These are phyloP conservation scores for Sporisorium exsertum DNA, from an alignment of 1,284 basidiomycete species.

Conservation along the genomic window DNA sequence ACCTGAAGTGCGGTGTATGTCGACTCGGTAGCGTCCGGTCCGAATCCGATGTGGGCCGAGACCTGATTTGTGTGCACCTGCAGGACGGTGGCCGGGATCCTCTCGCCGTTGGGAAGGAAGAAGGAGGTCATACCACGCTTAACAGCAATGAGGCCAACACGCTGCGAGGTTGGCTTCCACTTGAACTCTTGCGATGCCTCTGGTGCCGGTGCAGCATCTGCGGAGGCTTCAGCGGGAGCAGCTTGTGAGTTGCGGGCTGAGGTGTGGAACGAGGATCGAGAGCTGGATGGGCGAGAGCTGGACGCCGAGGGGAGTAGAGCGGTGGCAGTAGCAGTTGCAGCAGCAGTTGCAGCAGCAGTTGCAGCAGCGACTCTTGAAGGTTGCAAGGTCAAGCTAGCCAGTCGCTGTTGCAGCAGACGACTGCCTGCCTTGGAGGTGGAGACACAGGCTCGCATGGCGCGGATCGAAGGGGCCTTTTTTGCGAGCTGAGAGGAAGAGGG, in stretches of 20 bases:
- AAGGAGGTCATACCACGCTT: constrained; percentile 96
- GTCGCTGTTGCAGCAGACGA: constrained; percentile 41
- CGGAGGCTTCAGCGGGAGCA: constrained; percentile 13
- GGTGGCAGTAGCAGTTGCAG: constrained; percentile 5
- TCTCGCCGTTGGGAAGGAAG: constrained; percentile 89
- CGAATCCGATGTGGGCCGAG: constrained; percentile 53
- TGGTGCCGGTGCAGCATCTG: constrained; percentile 8
- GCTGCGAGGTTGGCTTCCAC: constrained; percentile 87
- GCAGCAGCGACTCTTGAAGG: constrained; percentile 18
- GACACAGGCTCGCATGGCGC: constrained; percentile 26
- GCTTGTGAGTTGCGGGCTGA: constrained; percentile 25
- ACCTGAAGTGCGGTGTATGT: constrained; percentile 69
- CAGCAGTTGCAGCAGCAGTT: constrained; percentile 1
- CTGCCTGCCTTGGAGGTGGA: constrained; percentile 31
- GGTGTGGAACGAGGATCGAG: constrained; percentile 29
- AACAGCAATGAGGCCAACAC: constrained; percentile 87
- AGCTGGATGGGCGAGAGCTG: constrained; percentile 6
- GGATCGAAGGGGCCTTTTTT: background rate
- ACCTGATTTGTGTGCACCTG: constrained; percentile 76
- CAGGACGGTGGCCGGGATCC: constrained; percentile 91
- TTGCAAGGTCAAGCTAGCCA: constrained; percentile 27
- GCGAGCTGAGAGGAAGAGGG: background rate
- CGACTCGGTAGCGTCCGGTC: constrained; percentile 16
- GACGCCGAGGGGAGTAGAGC: constrained; percentile 8
- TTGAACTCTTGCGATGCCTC: constrained; percentile 12